Evolutionary conservation across 805 yeast species (phyloP), one percentile per base, ranked within the genome.

Genomic region (Lipomyces oligophaga): DNA sequence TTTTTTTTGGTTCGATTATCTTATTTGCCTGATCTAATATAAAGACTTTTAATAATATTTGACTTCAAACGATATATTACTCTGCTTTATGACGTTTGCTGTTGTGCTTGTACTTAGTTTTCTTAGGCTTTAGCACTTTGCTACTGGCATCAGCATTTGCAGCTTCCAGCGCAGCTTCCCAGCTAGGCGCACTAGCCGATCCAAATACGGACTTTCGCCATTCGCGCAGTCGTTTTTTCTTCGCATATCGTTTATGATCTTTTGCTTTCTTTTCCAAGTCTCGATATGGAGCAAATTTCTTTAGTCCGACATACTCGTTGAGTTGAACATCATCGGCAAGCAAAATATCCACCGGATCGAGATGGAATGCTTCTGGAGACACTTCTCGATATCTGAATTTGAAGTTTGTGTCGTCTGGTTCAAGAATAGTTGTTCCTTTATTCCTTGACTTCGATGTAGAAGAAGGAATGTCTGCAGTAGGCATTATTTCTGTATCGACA

Each of bases 271-370:
- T 72, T 49, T 85, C 94, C 55, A 77, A 77, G 20, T 86, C 79
- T 64, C 96, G 79, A 65, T 85, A 93, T 24, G 97, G 90, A 0
- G 97, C 97, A 57, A 93, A 80, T 66, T 89, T 89, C 71, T 90
- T 90, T 59, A 93, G 70, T 19, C 96, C 93, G 47, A 88, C 81
- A 60, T 74, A 88, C 46, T 81, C 83, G 66, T 93, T 93, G 65
- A 93, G 73, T 39, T 83, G 84, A 51, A 76, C 74, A 64, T 93
- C 98, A 61, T 85, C 90, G 11, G 98, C 98, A 48, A 86, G 69
- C 43, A 93, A 71, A 38, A 93, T 93, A 59, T 93, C 98, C 53
- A 93, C 75, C 0, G 93, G 76, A 0, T 85, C 74, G 39, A 93
- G 73, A 10, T 97, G 97, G 68, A 78, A 93, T 7, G 88, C 70